Base-by-base conservation (phyloP, 176 grass and related monocot genomes). In the Oryza brachyantha region DNA sequence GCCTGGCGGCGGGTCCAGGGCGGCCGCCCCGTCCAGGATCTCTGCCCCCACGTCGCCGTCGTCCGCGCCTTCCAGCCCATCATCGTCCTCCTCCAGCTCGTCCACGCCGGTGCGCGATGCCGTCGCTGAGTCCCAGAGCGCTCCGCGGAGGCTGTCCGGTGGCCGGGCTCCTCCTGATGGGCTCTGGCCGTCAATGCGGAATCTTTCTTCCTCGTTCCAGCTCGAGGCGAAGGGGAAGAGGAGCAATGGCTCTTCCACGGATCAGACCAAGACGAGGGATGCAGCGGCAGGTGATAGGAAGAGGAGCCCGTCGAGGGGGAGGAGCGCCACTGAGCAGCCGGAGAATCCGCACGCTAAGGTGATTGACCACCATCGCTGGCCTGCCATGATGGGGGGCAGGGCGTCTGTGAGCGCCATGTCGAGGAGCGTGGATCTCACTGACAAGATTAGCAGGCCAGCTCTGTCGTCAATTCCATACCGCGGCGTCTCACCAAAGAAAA, bases 281-380 rank as follows among this genome's bases (percentile, higher is more conserved):
- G 76, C 71, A 34, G 29, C 35, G 8, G 36, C 37, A 12, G 48
- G 66, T 67, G 92, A 98, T 64, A 92, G 85, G 81, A 99, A 93
- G 80, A 92, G 83, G 86, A 95, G 90, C 68, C 90, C 96, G 31
- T 46, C 85, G 80, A 87, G 83, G 72, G 91, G 92, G 59, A 84
- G 88, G 58, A 74, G 29, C 52, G 43, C 71, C 63, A 34, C 55
- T 26, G 86, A 88, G 37, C 95, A 83, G 68, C 85, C 73, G 19
- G 89, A 94, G 42, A 94, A 94, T 76, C 67, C 87, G 17, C 89
- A 92, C 83, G 76, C 85, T 13, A 95, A 83, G 77, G 82, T 91
- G 43, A 99, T 93, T 31, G 96, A 99, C 74, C 92, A 99, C 54
- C 90, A 93, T 66, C 86, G 96, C 64, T 99, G 92, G 96, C 96